Conservation (phyloP, 75 land plant genomes). For the Gnetum montanum region DNA sequence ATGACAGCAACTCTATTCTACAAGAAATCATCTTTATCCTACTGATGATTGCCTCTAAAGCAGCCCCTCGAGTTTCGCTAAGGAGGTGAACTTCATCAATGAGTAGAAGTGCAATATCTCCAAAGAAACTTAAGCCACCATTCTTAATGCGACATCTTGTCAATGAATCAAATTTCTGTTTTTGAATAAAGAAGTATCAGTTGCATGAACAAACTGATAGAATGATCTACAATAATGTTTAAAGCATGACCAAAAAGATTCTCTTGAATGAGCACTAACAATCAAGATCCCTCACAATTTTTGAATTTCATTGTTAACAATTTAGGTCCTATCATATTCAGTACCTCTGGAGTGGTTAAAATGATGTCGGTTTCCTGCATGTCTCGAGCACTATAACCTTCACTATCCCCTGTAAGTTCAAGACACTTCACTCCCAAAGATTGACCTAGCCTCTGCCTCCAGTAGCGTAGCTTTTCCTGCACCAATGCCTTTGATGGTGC, state of each 20-base stretch:
- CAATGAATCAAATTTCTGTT: constrained; percentile 87
- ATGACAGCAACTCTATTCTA: constrained; percentile 46
- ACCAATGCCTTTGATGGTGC: constrained; percentile 93
- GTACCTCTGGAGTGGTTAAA: constrained; percentile 92
- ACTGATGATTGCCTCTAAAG: constrained; percentile 85
- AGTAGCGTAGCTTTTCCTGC: constrained; percentile 85
- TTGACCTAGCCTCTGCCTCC: constrained; percentile 70
- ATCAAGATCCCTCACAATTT: too few species aligned
- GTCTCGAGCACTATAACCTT: constrained; percentile 32
- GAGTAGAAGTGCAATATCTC: constrained; percentile 83
- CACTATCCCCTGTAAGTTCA: constrained; percentile 87
- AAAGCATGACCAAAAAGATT: too few species aligned
- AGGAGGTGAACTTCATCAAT: constrained; percentile 97
- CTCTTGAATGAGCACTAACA: too few species aligned
- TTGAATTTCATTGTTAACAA: too few species aligned
- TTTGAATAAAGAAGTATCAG: neutral
- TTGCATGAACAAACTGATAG: too few species aligned
- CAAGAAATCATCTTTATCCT: constrained; percentile 85
- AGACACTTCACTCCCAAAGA: constrained; percentile 65
- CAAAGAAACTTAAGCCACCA: constrained; percentile 84
- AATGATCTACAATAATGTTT: too few species aligned
- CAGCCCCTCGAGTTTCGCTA: constrained; percentile 91
- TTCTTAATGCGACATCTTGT: constrained; percentile 67
- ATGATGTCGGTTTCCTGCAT: constrained; percentile 87
- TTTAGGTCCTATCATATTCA: too few species aligned